Conservation (phyloP, 208 protist species). For the Acanthamoeba comandoni region DNA sequence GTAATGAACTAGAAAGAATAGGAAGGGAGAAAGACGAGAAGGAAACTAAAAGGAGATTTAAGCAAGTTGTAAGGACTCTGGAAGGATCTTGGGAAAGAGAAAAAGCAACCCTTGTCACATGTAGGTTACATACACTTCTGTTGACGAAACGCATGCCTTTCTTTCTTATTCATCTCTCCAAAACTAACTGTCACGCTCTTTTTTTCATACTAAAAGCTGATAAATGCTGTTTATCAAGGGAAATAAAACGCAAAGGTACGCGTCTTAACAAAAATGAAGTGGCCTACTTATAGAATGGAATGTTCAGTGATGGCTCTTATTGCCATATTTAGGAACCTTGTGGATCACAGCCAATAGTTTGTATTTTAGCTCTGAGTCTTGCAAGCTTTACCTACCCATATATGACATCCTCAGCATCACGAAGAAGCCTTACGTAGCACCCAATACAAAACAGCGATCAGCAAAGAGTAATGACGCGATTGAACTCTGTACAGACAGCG, state of each 20-base stretch:
- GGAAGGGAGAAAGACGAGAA: no score
- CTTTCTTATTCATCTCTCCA: no score
- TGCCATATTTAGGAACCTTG: background rate
- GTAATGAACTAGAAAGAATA: no score
- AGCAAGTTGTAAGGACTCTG: constrained; percentile 39
- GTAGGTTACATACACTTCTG: background rate
- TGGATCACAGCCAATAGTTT: constrained; percentile 59
- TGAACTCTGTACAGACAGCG: constrained; percentile 64
- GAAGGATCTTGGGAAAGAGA: constrained; percentile 58
- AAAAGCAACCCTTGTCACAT: constrained; percentile 33
- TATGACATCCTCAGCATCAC: constrained; percentile 62
- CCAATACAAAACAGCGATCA: background rate
- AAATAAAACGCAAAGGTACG: no score
- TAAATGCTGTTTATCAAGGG: no score
- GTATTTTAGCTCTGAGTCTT: constrained; percentile 45
- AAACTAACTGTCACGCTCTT: no score
- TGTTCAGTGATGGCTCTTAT: no score
- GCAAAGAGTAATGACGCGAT: constrained; percentile 11
- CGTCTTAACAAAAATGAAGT: no score
- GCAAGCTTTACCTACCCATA: constrained; percentile 48
- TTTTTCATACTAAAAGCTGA: no score
- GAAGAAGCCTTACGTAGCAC: background rate
- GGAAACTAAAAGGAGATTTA: background rate
- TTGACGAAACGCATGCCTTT: no score
- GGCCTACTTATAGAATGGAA: no score